Evolutionary conservation across 148 eudicot genomes (phyloP), one percentile per base, ranked within the genome.

Genomic region (Rhododendron kiyosumense): DNA sequence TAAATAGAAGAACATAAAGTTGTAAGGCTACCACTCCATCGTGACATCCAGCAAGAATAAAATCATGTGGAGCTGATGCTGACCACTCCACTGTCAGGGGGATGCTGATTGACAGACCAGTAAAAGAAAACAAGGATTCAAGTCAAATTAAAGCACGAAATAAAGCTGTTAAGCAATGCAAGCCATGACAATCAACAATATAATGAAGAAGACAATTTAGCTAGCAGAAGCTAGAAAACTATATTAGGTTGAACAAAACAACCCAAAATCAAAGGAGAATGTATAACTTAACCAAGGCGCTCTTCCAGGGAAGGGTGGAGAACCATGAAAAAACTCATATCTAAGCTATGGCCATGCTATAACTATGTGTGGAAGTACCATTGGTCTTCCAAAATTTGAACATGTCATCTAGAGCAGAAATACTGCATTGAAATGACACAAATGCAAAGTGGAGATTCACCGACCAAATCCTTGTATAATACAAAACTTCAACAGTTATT

Each of bases 11-110:
- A 54, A 67, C 43, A 84, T 8, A 18, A 46, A 78, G 49, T 38
- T 15, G 26, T 36, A 43, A 57, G 24, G 77, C 46, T 93, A 96
- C 99, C 99, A 90, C 89, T 94, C 99, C 99, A 83, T 95, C 99
- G 85, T 97, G 98, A 89, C 98, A 97, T 84, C 99, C 99, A 83
- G 94, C 96, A 88, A 93, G 87, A 87, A 97, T 85, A 78, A 93
- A 88, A 94, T 95, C 93, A 83, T 94, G 96, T n/a, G 98, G 98
- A 84, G 91, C 86, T 81, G 93, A 91, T 79, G 93, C 78, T 46
- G 99, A 97, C 99, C 99, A 97, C 94, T 94, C 98, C 90, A 95
- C 83, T 57, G 95, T 94, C 71, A 95, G 86, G 78, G 98, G 99
- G 87, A 95, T 95, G 88, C 99, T 96, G 96, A 73, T 79, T 49